phyloP scores from a whole-genome alignment of 495 filamentous ascomycete species.

The Talaromyces liani region DNA sequence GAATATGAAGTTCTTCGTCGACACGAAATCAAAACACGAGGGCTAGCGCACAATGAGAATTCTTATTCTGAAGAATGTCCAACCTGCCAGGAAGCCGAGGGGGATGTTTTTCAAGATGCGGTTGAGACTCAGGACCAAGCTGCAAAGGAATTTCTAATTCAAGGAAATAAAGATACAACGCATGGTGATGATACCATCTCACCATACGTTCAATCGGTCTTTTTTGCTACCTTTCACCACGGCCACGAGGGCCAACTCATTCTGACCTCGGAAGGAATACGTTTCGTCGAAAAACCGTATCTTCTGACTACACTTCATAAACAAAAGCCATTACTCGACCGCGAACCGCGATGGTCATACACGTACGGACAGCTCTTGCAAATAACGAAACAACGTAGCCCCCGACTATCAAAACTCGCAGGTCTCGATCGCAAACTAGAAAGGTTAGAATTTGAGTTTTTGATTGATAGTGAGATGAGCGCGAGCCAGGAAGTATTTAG shows the following conservation, averaged over 20 bases:
- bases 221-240: not conserved
- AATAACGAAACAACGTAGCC: not conserved
- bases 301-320: not conserved
- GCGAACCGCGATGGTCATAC: not conserved
- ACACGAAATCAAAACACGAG: not conserved
- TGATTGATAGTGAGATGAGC: not conserved
- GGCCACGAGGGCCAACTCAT: conserved; percentile 2
- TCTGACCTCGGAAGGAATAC: not conserved
- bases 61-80: not conserved
- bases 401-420: not conserved
- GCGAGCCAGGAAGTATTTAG: not conserved
- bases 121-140: not conserved
- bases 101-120: conserved; percentile 1
- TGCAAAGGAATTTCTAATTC: not conserved
- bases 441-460: conserved; percentile 5
- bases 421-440: not conserved
- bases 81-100: not conserved
- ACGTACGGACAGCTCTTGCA: not conserved
- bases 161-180: not conserved
- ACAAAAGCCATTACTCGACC: not conserved
- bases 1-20: conserved; percentile 10
- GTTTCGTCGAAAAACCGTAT: not conserved
- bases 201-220: not conserved
- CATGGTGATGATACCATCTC: not conserved
- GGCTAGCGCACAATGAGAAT: not conserved